Percentiles rank a stretch among this genome's conserved stretches.
phyloP scores from a whole-genome alignment of 164 flowering plant species.

The Dillenia suffruticosa region DNA sequence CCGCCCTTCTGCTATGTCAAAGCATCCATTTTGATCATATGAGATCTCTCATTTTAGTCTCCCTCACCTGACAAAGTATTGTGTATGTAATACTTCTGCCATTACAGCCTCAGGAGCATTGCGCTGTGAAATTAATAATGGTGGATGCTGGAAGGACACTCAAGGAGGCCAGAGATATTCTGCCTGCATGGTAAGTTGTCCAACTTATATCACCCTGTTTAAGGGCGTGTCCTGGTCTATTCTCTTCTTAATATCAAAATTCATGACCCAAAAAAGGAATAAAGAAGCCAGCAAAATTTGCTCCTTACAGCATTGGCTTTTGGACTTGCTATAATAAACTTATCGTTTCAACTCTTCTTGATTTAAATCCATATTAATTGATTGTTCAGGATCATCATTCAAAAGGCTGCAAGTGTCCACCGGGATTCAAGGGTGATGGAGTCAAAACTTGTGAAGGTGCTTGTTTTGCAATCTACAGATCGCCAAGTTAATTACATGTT shows the following conservation, averaged over 20 bases:
- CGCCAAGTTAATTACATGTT: too few species aligned
- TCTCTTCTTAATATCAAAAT: too few species aligned
- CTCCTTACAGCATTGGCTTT: not conserved
- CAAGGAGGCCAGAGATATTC: conserved; percentile 62
- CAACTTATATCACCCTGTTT: not conserved
- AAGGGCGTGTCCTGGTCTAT: too few species aligned
- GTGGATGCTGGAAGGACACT: conserved; percentile 93
- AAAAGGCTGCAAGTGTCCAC: conserved; percentile 81
- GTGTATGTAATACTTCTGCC: not conserved
- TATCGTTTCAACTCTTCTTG: not conserved
- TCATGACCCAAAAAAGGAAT: too few species aligned
- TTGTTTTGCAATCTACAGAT: not conserved
- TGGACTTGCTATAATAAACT: not conserved
- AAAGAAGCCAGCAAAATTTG: too few species aligned
- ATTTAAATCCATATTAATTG: not conserved
- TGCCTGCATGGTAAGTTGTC: conserved; percentile 72
- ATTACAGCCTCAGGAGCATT: conserved; percentile 76
- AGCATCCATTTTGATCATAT: too few species aligned
- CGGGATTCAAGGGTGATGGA: conserved; percentile 94
- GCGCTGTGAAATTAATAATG: conserved; percentile 86
- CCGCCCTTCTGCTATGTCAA: too few species aligned
- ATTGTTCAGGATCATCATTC: conserved; percentile 56
- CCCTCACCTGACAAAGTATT: too few species aligned
- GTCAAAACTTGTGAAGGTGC: conserved; percentile 78
- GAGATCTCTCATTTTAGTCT: too few species aligned